These are phyloP conservation scores for Phytophthora vignae DNA, from an alignment of 352 stramenopile genomes.

Conservation along the genomic window DNA sequence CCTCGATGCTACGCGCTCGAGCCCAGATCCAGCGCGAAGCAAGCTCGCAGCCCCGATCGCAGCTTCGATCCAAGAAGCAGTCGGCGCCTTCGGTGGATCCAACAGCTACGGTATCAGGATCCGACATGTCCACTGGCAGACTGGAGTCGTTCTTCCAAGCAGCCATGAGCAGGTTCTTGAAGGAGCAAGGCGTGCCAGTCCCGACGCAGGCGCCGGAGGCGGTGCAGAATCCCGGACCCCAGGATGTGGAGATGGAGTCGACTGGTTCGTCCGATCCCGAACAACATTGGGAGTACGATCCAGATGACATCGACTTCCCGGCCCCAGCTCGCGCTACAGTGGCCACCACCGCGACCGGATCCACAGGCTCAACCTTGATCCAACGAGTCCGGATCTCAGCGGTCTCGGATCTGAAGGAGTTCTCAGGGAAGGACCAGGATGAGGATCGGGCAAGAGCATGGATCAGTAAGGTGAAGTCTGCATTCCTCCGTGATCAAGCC, in stretches of 20 bases:
- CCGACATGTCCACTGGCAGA: neutral
- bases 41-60: too few relatives aligned
- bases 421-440: slow-evolving; percentile 2
- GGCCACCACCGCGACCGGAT: neutral
- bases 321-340: too few relatives aligned
- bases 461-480: slow-evolving; percentile 5
- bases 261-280: too few relatives aligned
- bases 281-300: too few relatives aligned
- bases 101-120: neutral
- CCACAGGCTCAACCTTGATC: neutral
- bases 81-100: neutral
- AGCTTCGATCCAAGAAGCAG: too few relatives aligned
- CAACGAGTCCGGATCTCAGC: slow-evolving; percentile 1
- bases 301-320: too few relatives aligned
- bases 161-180: neutral
- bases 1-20: too few relatives aligned
- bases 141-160: neutral
- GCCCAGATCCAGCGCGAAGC: too few relatives aligned
- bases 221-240: neutral
- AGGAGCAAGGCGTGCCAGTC: neutral
- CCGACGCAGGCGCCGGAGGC: too few relatives aligned
- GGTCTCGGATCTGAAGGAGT: slow-evolving; percentile 15
- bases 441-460: neutral
- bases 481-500: slow-evolving; percentile 1
- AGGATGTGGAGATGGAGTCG: too few relatives aligned